Percentiles rank a stretch among this genome's conserved stretches.
These are phyloP conservation scores for Platanus orientalis DNA, from an alignment of 164 flowering plant species.

Conservation along the genomic window DNA sequence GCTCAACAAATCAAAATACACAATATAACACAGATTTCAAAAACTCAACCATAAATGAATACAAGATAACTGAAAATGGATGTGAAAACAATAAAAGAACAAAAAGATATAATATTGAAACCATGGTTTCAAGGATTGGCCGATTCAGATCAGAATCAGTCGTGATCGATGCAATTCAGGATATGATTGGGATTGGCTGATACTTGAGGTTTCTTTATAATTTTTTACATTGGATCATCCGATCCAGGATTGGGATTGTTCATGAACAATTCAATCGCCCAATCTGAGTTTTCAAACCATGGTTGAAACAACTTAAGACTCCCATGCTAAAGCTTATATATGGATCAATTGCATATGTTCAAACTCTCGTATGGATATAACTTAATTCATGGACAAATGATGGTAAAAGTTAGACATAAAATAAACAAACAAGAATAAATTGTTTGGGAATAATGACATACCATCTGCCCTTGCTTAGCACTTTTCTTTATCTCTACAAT, in stretches of 20 bases:
- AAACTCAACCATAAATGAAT: background rate
- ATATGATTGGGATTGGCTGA: too few species aligned
- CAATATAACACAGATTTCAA: background rate
- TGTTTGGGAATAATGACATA: conserved; percentile 15
- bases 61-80: background rate
- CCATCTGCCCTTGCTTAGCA: conserved; percentile 99
- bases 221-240: too few species aligned
- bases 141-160: too few species aligned
- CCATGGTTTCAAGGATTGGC: too few species aligned
- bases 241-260: too few species aligned
- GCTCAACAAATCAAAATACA: too few species aligned
- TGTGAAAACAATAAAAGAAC: too few species aligned
- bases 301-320: background rate
- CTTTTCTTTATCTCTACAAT: conserved; percentile 88
- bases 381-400: background rate
- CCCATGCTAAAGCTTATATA: background rate
- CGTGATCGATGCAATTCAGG: too few species aligned
- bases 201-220: too few species aligned
- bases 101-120: too few species aligned
- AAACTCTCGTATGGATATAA: background rate
- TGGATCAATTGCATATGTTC: background rate
- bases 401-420: too few species aligned
- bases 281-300: background rate
- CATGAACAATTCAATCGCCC: too few species aligned
- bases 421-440: background rate